Evolutionary conservation across 371 early-diverging fungal genomes (phyloP).

Genomic region (Lichtheimia ramosa): DNA sequence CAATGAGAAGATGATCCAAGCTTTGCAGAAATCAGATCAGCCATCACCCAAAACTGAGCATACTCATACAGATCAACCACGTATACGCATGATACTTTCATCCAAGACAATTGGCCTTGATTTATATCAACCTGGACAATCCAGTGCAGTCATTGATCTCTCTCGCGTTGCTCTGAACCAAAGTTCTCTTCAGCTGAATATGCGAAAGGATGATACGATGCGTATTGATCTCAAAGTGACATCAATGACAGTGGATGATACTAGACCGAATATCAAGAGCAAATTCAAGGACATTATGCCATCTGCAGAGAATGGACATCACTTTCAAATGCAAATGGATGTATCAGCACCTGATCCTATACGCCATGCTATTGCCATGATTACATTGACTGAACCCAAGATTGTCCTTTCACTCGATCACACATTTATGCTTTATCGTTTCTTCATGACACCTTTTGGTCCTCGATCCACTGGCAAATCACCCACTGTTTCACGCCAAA

Average conservation of each 20-base stretch:
- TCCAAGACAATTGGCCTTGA: conserved; percentile 35
- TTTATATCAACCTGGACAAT: conserved; percentile 20
- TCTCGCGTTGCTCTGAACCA: conserved; percentile 54
- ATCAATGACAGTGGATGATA: conserved; percentile 80
- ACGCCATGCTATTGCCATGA: conserved; percentile 52
- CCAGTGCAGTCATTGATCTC: conserved; percentile 16
- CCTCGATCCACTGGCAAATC: not conserved
- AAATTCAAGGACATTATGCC: conserved; percentile 86
- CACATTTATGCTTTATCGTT: conserved; percentile 69
- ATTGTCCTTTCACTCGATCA: conserved; percentile 86
- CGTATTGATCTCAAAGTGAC: conserved; percentile 70
- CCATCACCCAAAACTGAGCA: not conserved
- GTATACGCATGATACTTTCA: conserved; percentile 6
- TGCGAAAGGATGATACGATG: conserved; percentile 62
- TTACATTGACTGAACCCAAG: conserved; percentile 84
- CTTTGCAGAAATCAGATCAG: not conserved
- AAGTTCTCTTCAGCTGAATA: conserved; percentile 56
- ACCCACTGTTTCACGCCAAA: not conserved
- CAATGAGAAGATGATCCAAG: not conserved
- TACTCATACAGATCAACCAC: not conserved
- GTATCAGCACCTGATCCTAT: conserved; percentile 37
- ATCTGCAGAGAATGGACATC: conserved; percentile 36
- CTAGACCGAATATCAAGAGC: conserved; percentile 75
- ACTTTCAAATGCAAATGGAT: conserved; percentile 43
- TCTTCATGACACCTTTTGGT: conserved; percentile 64